Evolutionary conservation across 2,329 filamentous ascomycete genomes (phyloP).

Genomic region (Penicillium sp.): DNA sequence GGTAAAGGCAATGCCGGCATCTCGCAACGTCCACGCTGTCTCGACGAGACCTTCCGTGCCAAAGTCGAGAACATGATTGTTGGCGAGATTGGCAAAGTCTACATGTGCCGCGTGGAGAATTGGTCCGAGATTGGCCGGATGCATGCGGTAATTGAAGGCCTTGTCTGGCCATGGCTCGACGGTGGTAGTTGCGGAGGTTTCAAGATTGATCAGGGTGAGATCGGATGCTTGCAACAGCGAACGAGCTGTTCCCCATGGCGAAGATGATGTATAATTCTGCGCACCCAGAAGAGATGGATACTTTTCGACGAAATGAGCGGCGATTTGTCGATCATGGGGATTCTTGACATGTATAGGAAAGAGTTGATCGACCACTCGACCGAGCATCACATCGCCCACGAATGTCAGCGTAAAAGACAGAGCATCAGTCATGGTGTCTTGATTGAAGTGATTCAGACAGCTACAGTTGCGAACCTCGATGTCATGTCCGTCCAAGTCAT

Average conservation of each 20-base stretch:
- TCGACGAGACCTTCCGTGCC: slow-evolving; percentile 31
- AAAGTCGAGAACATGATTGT: slow-evolving; percentile 40
- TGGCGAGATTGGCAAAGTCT: slow-evolving; percentile 35
- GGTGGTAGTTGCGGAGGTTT: slow-evolving; percentile 35
- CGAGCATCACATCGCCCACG: slow-evolving; percentile 41
- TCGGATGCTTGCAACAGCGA: slow-evolving; percentile 30
- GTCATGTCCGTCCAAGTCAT: slow-evolving; percentile 8
- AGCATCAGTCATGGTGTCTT: slow-evolving; percentile 2
- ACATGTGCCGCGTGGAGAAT: slow-evolving; percentile 29
- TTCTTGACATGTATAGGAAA: slow-evolving; percentile 32
- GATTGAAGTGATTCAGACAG: too few relatives aligned
- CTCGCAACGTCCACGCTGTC: slow-evolving; percentile 28
- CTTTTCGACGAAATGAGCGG: slow-evolving; percentile 14
- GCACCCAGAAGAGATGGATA: slow-evolving; percentile 17
- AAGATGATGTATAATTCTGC: slow-evolving; percentile 20
- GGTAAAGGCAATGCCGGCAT: slow-evolving; percentile 25
- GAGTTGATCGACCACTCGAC: slow-evolving; percentile 39
- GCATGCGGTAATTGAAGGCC: slow-evolving; percentile 40
- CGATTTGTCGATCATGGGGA: slow-evolving; percentile 20
- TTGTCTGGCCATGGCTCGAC: slow-evolving; percentile 35
- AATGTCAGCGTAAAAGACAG: slow-evolving; percentile 28
- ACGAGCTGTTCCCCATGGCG: slow-evolving; percentile 35
- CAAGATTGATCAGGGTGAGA: slow-evolving; percentile 39
- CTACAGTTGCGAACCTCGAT: not conserved
- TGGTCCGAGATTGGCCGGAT: slow-evolving; percentile 32